Conservation (phyloP, 257 asterid genomes). For the Vinca minor region DNA sequence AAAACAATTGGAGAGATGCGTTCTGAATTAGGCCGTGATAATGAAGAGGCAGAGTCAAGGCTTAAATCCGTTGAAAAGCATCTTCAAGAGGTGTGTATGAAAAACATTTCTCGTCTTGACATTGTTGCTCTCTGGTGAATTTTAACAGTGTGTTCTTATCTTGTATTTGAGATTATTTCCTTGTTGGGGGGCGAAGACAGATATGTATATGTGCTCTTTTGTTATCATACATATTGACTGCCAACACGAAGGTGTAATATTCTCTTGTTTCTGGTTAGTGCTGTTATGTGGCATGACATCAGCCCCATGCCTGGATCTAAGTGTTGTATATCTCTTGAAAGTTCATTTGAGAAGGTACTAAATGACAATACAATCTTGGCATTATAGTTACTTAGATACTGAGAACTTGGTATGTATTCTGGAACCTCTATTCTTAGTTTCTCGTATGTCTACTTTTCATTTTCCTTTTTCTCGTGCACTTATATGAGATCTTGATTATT, state of each 20-base stretch:
- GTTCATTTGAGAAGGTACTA: not conserved
- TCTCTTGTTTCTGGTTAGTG: not conserved
- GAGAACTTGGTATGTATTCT: not conserved
- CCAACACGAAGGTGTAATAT: not conserved
- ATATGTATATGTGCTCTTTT: not conserved
- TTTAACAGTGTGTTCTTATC: not conserved
- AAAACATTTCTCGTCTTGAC: not conserved
- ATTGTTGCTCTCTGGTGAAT: not conserved
- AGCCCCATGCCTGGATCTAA: not conserved
- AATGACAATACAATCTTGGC: not conserved
- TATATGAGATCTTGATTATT: not conserved
- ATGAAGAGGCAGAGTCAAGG: constrained; percentile 63
- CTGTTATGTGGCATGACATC: not conserved
- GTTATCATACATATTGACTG: not conserved
- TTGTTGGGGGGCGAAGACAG: not conserved
- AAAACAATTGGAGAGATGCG: constrained; percentile 91
- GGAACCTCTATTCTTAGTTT: not conserved
- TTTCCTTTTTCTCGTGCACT: not conserved
- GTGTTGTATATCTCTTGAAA: not conserved
- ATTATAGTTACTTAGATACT: not conserved
- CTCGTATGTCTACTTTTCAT: not conserved
- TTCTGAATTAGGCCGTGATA: constrained; percentile 64
- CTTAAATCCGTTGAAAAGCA: constrained; percentile 83
- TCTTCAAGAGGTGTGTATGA: constrained; percentile 64
- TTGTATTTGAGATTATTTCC: not conserved